Percentiles rank a stretch among this genome's conserved stretches.
phyloP scores from a whole-genome alignment of 2,329 filamentous ascomycete genomes.

The Penicillium fuscoglaucum region DNA sequence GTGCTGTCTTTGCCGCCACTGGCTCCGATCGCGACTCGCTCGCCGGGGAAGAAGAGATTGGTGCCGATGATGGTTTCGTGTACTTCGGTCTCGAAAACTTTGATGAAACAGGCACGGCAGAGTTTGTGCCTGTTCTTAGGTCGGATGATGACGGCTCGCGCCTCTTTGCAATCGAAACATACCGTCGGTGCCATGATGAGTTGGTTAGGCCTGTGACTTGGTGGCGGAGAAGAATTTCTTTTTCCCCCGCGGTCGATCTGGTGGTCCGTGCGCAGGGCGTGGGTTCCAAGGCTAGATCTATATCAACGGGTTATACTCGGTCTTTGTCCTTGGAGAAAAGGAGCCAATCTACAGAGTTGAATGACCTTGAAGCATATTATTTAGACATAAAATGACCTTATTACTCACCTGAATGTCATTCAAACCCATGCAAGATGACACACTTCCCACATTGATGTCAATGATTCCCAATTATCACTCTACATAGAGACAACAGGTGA shows the following conservation, averaged over 20 bases:
- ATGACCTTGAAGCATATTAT: no score
- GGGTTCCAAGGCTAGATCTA: background rate
- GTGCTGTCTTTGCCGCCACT: constrained; percentile 98
- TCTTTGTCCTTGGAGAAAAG: background rate
- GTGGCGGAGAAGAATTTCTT: constrained; percentile 26
- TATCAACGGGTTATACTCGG: background rate
- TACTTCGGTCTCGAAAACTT: constrained; percentile 86
- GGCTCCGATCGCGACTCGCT: constrained; percentile 89
- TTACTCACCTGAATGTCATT: no score
- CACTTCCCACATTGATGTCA: no score
- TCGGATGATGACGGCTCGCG: constrained; percentile 83
- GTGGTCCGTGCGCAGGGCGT: background rate
- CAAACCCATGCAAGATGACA: no score
- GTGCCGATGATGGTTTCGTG: constrained; percentile 87
- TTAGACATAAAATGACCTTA: no score
- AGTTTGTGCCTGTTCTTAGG: constrained; percentile 95
- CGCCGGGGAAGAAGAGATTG: constrained; percentile 77
- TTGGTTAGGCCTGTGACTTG: constrained; percentile 1
- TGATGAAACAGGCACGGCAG: constrained; percentile 84
- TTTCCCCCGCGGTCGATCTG: constrained; percentile 16
- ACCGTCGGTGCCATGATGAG: constrained; percentile 69
- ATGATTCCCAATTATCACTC: no score
- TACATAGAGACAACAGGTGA: no score
- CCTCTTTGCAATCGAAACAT: constrained; percentile 73
- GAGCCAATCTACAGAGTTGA: no score